Base-by-base conservation (phyloP, 2,329 filamentous ascomycete genomes). In the Fusarium mundagurra region DNA sequence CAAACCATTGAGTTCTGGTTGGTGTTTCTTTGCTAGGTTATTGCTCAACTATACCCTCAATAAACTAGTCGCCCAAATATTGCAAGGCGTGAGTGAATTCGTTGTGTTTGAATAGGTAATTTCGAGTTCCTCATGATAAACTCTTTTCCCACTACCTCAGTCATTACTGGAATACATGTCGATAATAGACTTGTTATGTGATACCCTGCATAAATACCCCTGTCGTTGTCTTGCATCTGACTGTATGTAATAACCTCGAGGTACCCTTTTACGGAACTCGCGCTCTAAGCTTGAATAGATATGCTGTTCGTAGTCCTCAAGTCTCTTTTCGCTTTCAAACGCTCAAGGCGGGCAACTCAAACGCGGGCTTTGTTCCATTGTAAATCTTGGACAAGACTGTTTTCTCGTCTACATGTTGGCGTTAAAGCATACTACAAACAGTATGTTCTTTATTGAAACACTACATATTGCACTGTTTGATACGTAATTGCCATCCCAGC, bases 1-100 rank as follows among this genome's bases (percentile, higher is more conserved):
- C 34, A 16, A 34, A 36, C 24, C 22, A 38, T 65, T 65, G 60
- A 70, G 45, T 70, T 36, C 14, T 54, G 60, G 61, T 61, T 67
- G 45, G 47, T 44, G n/a, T 29, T 11, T 18, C 39, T 54, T 55
- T 48, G 20, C 29, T 51, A 51, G 55, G 24, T 58, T 59, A 33
- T 54, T 45, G 27, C 53, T n/a, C 17, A 43, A 12, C 20, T 41
- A 38, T 17, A 31, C n/a, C 34, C 51, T 22, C 43, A 57, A 33
- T 36, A 38, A 13, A 57, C 18, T 8, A 38, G 38, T 22, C 31
- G 12, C 17, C 1, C 5, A 9, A 18, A 29, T 4, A 9, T 41
- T 36, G 13, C 9, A 27, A 11, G 6, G 1, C 24, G 9, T 17
- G 39, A 31, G 24, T 47, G 36, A 51, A 27, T 22, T 12, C 8